A percentile compares a stretch with the other conserved stretches of the same genome.
Conservation (phyloP, 2,329 filamentous ascomycete genomes). For the Sporothrix phasma region DNA sequence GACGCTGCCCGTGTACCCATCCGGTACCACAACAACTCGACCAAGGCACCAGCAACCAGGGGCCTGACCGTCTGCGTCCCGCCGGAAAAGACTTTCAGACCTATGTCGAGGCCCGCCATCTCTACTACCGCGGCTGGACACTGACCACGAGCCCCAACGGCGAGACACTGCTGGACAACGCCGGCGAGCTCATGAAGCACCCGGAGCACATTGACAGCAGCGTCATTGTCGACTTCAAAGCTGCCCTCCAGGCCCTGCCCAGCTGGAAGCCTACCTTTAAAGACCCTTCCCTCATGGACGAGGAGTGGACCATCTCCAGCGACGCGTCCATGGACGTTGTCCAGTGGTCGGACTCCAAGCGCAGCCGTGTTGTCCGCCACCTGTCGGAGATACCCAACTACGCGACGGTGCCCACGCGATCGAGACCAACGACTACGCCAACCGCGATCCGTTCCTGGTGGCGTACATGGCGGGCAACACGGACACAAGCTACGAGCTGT, state of each 20-base stretch:
- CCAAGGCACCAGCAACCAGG: slow-evolving; percentile 3
- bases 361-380: slow-evolving; percentile 5
- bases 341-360: slow-evolving; percentile 8
- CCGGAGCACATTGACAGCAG: slow-evolving; percentile 21
- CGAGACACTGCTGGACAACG: slow-evolving; percentile 4
- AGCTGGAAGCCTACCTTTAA: slow-evolving; percentile 15
- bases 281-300: neutral
- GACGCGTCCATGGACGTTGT: slow-evolving; percentile 1
- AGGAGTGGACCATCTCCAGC: neutral
- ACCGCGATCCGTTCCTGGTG: neutral
- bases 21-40: slow-evolving; percentile 24
- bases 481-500: slow-evolving; percentile 8
- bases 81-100: slow-evolving; percentile 16
- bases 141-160: slow-evolving; percentile 28
- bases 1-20: slow-evolving; percentile 32
- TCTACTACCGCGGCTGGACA: slow-evolving; percentile 34
- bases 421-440: slow-evolving; percentile 10
- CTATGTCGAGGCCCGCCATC: slow-evolving; percentile 28
- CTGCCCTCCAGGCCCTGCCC: slow-evolving; percentile 17
- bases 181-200: slow-evolving; percentile 1
- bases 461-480: slow-evolving; percentile 7
- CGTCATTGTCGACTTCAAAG: slow-evolving; percentile 23
- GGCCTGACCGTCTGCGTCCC: neutral
- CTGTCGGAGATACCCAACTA: slow-evolving; percentile 10
- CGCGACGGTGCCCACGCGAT: slow-evolving; percentile 11